Evolutionary conservation across 202 grass and related monocot genomes (phyloP), one percentile per base, ranked within the genome.

Genomic region (Bolboschoenoplectus hybrid): DNA sequence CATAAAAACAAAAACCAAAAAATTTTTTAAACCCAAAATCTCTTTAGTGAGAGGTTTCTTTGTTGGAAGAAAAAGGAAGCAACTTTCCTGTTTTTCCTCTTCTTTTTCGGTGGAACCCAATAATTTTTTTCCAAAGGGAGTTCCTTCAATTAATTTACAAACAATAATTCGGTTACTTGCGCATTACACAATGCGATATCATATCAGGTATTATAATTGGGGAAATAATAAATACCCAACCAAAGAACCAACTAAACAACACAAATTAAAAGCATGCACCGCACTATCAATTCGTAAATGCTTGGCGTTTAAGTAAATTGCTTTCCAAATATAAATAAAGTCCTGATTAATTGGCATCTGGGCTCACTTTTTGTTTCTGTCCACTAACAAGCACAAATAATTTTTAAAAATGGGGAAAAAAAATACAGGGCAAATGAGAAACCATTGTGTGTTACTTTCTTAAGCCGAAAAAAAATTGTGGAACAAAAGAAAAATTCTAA

Each of bases 251-350:
- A 72, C 14, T 46, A 20, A 5, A 72, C 40, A n/a, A 6, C 68
- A 72, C 40, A 39, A 68, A 68, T 68, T 16, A 68, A 40, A 39
- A 49, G 41, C 50, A 77, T 17, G 26, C 34, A 20, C 5, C 43
- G 47, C 19, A 35, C 10, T 26, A 10, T 14, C 45, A 0, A 4
- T 7, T 12, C 2, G 19, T 16, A 55, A 76, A 26, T 74, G 19
- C 70, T 74, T 74, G 70, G 70, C 45, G 20, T 76, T 34, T 76
- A 16, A 77, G 73, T 20, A 77, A 77, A 77, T 53, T 35, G n/a
- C 20, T 53, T 4, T 47, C 17, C n/a, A 12, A 52, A 14, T 56
- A 4, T 5, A 43, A 9, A 77, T n/a, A 38, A 74, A 2, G 3
- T 74, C 10, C 1, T 7, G 6, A 76, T 38, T 53, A 39, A 77